phyloP scores from a whole-genome alignment of 2,329 filamentous ascomycete species.

The Escovopsis sp. region DNA sequence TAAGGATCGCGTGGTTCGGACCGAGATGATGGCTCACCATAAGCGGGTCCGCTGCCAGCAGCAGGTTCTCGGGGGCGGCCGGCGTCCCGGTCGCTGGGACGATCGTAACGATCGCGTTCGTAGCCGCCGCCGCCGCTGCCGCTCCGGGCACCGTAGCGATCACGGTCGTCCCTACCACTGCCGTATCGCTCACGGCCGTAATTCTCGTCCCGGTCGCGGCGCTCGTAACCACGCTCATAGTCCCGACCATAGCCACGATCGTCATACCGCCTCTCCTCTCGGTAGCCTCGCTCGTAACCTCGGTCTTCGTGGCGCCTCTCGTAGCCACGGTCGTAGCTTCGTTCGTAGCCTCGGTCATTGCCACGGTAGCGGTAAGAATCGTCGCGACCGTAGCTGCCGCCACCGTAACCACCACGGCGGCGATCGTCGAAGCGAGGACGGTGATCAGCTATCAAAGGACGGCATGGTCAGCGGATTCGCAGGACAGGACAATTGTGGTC shows the following conservation, averaged over 20 bases:
- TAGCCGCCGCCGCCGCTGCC: constrained; percentile 27
- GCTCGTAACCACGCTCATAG: constrained; percentile 43
- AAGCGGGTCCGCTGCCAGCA: constrained; percentile 19
- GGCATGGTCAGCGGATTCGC: constrained; percentile 3
- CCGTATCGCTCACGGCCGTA: constrained; percentile 25
- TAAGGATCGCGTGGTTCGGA: constrained; percentile 30
- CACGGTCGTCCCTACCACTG: constrained; percentile 31
- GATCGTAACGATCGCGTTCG: constrained; percentile 35
- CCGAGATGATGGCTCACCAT: constrained; percentile 27
- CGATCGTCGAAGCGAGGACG: constrained; percentile 43
- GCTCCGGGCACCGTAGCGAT: constrained; percentile 25
- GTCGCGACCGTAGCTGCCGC: constrained; percentile 34
- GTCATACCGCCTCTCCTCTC: constrained; percentile 31
- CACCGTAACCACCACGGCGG: constrained; percentile 46
- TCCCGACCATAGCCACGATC: constrained; percentile 32
- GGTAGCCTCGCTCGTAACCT: constrained; percentile 36
- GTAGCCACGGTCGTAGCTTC: constrained; percentile 30
- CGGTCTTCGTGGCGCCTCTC: constrained; percentile 27
- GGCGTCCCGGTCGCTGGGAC: constrained; percentile 26
- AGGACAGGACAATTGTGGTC: constrained; percentile 8
- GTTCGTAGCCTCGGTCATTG: constrained; percentile 27
- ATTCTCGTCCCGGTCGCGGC: constrained; percentile 30
- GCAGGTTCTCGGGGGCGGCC: constrained; percentile 26
- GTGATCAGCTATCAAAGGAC: constrained; percentile 15
- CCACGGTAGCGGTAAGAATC: constrained; percentile 44